A percentile compares a stretch with the other conserved stretches of the same genome.
Evolutionary conservation across 495 filamentous ascomycete species (phyloP).

Genomic region (Hyphodiscus hymeniophilus): DNA sequence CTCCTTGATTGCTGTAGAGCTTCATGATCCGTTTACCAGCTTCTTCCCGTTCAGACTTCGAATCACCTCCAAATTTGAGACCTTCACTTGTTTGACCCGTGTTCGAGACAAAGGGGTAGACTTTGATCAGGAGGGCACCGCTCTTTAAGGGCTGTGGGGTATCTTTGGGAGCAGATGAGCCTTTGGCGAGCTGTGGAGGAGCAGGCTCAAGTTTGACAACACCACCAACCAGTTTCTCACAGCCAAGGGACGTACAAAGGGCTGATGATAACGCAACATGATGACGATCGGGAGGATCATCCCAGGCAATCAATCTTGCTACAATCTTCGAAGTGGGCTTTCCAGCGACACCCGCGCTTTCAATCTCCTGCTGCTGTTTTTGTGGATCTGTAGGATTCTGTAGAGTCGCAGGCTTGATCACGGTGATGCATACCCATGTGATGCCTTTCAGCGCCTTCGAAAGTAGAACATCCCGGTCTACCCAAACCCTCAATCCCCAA

Average conservation of each 20-base stretch:
- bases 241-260: constrained; percentile 62
- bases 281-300: constrained; percentile 73
- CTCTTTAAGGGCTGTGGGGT: constrained; percentile 9
- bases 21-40: constrained; percentile 46
- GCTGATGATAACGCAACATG: constrained; percentile 70
- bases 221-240: constrained; percentile 71
- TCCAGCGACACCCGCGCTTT: constrained; percentile 43
- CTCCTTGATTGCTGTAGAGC: constrained; percentile 43
- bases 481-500: constrained; percentile 70
- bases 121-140: constrained; percentile 45
- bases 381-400: constrained; percentile 69
- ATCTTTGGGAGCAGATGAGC: constrained; percentile 44
- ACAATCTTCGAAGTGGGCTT: constrained; percentile 62
- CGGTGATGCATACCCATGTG: constrained; percentile 62
- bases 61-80: constrained; percentile 83
- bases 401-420: constrained; percentile 73
- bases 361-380: constrained; percentile 54
- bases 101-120: constrained; percentile 66
- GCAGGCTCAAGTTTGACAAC: constrained; percentile 77
- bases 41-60: constrained; percentile 65
- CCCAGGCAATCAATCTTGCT: constrained; percentile 68
- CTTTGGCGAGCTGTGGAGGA: constrained; percentile 27
- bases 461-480: constrained; percentile 66
- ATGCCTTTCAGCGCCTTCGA: constrained; percentile 62
- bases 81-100: constrained; percentile 47